Conservation (phyloP, 768 basidiomycete species). For the Saitozyma podzolica region DNA sequence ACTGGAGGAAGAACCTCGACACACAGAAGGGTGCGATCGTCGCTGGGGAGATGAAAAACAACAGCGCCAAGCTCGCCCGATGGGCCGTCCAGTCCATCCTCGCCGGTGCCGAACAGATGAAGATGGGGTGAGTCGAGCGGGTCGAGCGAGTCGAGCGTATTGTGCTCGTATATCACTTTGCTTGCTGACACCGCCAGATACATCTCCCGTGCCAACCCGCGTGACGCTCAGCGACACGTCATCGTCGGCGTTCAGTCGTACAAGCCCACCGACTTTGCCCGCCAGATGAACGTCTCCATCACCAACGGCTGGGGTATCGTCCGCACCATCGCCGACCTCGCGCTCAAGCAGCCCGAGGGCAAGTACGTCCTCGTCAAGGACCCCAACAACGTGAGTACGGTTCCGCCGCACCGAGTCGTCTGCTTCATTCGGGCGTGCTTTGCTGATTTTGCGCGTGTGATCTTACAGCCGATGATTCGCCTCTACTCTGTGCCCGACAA, state of each 20-base stretch:
- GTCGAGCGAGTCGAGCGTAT: neutral
- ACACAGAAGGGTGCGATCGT: conserved; percentile 96
- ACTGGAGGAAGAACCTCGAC: conserved; percentile 97
- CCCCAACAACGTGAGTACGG: conserved; percentile 82
- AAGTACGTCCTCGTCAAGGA: conserved; percentile 97
- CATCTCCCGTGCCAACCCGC: conserved; percentile 88
- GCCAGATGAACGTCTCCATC: conserved; percentile 90
- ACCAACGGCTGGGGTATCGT: conserved; percentile 99
- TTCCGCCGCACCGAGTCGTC: neutral
- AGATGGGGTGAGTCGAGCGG: conserved; percentile 75
- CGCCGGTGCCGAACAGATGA: conserved; percentile 93
- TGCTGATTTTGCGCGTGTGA: neutral
- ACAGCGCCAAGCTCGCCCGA: conserved; percentile 93
- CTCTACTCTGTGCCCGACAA: conserved; percentile 87
- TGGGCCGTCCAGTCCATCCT: conserved; percentile 95
- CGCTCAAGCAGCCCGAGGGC: conserved; percentile 95
- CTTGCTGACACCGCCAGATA: conserved; percentile 60
- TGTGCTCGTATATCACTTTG: neutral
- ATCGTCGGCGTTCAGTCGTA: conserved; percentile 92
- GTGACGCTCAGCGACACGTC: conserved; percentile 92
- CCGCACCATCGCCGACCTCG: conserved; percentile 87
- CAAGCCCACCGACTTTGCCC: conserved; percentile 91
- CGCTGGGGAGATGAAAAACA: conserved; percentile 99
- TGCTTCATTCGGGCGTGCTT: neutral
- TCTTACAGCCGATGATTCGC: conserved; percentile 78